Evolutionary conservation across 2,329 filamentous ascomycete genomes (phyloP), one percentile per base, ranked within the genome.

Genomic region (Dactylellina leptospora): DNA sequence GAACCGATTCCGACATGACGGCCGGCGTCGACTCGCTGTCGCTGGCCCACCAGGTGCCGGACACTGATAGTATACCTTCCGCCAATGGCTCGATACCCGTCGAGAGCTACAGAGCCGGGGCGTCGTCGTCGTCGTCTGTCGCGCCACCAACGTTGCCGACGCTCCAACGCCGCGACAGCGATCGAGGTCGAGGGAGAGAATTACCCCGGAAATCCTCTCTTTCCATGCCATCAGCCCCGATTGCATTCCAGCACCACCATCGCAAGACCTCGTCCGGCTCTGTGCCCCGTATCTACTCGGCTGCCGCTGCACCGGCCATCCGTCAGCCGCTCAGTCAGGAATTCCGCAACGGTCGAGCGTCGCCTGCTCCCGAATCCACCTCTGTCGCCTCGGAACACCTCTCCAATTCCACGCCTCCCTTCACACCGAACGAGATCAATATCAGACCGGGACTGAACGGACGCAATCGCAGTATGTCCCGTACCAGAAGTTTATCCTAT

Each of bases 241-340:
- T 72, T n/a, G 38, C 59, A 9, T 64, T 72, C 48, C 68, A 72
- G 33, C 60, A 72, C 30, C 59, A 72, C 42, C 59, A 58, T 28
- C 59, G 59, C 27, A 58, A 63, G 47, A 47, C 40, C 22, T 64
- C 68, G 16, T 59, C 62, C 5, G 62, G 62, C 8, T 68, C 62
- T 1, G 42, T 54, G 11, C 53, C 62, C 1, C 62, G 62, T n/a
- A 23, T 38, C 23, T 58, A 50, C 44, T 38, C 42, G 1, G 45
- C 50, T 20, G 47, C 58, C 23, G 33, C 51, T 0, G 44, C 66
- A 9, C 25, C 55, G 11, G 42, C 28, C 5, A 27, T 54, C 28
- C 58, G 66, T 22, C 59, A 56, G 16, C 66, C 42, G 16, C 30
- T 71, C 13, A 56, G 54, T 23, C 64, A 71, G 28, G 64, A 62